Conservation (phyloP, 352 stramenopile genomes). For the Aphanomyces cochlioides region DNA sequence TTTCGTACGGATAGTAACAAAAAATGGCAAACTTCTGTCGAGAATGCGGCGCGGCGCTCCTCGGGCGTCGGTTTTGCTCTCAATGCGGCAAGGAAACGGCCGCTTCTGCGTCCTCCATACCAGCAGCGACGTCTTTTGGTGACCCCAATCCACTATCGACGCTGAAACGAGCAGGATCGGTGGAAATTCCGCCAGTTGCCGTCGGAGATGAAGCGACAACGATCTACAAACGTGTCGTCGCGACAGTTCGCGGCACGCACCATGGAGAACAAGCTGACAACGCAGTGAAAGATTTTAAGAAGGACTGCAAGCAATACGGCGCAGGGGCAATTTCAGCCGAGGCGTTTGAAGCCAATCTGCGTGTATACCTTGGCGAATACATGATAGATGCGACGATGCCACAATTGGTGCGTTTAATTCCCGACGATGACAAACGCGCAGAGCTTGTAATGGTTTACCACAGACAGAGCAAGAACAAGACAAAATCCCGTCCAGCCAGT, state of each 20-base stretch:
- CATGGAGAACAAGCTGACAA: slow-evolving; percentile 67
- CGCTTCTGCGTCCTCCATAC: not conserved
- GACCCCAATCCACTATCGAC: not conserved
- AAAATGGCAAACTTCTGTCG: slow-evolving; percentile 24
- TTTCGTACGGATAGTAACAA: too few relatives aligned
- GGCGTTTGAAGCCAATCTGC: slow-evolving; percentile 58
- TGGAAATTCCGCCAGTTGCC: slow-evolving; percentile 53
- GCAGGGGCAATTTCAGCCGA: slow-evolving; percentile 56
- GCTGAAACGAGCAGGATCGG: slow-evolving; percentile 6
- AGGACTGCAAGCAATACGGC: slow-evolving; percentile 73
- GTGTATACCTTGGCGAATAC: slow-evolving; percentile 60
- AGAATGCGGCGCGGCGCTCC: slow-evolving; percentile 20
- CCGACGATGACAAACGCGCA: slow-evolving; percentile 68
- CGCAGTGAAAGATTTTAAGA: slow-evolving; percentile 52
- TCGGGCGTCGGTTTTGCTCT: slow-evolving; percentile 20
- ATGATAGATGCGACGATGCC: slow-evolving; percentile 81
- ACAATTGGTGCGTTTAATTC: slow-evolving; percentile 69
- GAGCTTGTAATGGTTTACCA: slow-evolving; percentile 52
- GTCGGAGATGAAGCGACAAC: slow-evolving; percentile 61
- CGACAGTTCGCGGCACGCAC: slow-evolving; percentile 68
- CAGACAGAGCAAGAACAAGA: not conserved
- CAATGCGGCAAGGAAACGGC: slow-evolving; percentile 1
- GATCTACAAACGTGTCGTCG: slow-evolving; percentile 81
- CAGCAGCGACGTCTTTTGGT: not conserved
- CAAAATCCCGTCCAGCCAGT: not conserved